These are phyloP conservation scores for Mortierella sp. DNA, from an alignment of 371 early-diverging fungal genomes.

Conservation along the genomic window DNA sequence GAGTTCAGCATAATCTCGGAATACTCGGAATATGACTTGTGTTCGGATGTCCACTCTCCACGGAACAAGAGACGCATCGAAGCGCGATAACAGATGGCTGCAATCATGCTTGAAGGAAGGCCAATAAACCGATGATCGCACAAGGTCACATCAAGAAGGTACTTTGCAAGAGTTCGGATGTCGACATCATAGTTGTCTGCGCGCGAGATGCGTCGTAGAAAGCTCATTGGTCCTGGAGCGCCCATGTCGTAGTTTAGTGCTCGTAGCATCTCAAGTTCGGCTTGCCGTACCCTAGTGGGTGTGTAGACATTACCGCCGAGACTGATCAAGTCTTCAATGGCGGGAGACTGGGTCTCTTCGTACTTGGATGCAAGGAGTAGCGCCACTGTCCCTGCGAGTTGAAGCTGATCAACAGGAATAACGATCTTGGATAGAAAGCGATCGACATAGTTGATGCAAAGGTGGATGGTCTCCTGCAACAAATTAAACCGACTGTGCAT, in stretches of 20 bases:
- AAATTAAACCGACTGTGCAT: conserved; percentile 85
- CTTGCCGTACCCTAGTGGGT: conserved; percentile 71
- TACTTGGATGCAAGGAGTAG: conserved; percentile 90
- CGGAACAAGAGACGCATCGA: conserved; percentile 78
- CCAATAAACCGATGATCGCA: conserved; percentile 79
- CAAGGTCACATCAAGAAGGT: conserved; percentile 85
- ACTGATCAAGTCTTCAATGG: conserved; percentile 70
- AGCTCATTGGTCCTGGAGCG: conserved; percentile 80
- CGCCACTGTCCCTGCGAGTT: conserved; percentile 88
- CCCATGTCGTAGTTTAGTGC: conserved; percentile 78
- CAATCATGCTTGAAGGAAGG: conserved; percentile 74
- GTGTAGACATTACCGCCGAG: conserved; percentile 69
- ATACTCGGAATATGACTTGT: conserved; percentile 27
- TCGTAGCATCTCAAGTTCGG: conserved; percentile 79
- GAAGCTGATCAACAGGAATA: conserved; percentile 81
- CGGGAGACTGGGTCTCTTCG: conserved; percentile 85
- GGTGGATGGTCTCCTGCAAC: conserved; percentile 89
- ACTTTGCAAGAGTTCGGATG: conserved; percentile 86
- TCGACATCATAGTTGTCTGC: conserved; percentile 83
- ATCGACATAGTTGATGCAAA: conserved; percentile 89
- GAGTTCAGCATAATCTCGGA: conserved; percentile 7
- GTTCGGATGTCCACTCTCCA: conserved; percentile 67
- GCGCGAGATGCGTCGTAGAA: conserved; percentile 81
- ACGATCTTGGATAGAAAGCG: conserved; percentile 82
- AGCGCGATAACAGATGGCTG: conserved; percentile 78